phyloP scores from a whole-genome alignment of 495 filamentous ascomycete genomes.

The Filosporella fistucella region DNA sequence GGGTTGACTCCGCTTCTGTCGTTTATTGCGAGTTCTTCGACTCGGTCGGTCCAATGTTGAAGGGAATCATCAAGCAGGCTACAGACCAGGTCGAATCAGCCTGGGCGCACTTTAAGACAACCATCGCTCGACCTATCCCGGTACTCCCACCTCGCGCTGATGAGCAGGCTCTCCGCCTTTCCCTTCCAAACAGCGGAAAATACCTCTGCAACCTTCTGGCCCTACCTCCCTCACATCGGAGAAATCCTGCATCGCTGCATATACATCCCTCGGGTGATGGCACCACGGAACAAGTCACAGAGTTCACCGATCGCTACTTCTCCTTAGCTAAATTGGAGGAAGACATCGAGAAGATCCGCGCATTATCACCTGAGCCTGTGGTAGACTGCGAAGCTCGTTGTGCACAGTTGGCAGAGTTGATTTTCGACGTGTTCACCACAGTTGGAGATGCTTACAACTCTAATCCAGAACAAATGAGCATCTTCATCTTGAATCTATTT shows the following conservation, averaged over 20 bases:
- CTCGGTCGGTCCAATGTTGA: constrained; percentile 20
- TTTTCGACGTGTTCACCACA: constrained; percentile 24
- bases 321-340: constrained; percentile 15
- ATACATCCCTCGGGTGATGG: constrained; percentile 10
- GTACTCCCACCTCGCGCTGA: constrained; percentile 34
- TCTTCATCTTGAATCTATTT: constrained; percentile 55
- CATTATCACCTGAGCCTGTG: background rate
- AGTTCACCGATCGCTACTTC: constrained; percentile 27
- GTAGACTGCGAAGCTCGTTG: constrained; percentile 15
- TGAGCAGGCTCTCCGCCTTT: constrained; percentile 26
- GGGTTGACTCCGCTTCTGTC: background rate
- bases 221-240: background rate
- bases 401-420: background rate
- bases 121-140: constrained; percentile 25
- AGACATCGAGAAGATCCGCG: background rate
- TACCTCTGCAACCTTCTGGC: constrained; percentile 22
- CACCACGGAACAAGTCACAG: constrained; percentile 18
- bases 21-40: constrained; percentile 22
- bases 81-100: constrained; percentile 23
- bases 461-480: constrained; percentile 47
- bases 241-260: constrained; percentile 9
- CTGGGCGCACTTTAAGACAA: constrained; percentile 34
- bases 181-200: constrained; percentile 39
- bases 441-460: constrained; percentile 31
- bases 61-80: constrained; percentile 24